Evolutionary conservation across 352 stramenopile species (phyloP).

Genomic region (Phytophthora kernoviae): DNA sequence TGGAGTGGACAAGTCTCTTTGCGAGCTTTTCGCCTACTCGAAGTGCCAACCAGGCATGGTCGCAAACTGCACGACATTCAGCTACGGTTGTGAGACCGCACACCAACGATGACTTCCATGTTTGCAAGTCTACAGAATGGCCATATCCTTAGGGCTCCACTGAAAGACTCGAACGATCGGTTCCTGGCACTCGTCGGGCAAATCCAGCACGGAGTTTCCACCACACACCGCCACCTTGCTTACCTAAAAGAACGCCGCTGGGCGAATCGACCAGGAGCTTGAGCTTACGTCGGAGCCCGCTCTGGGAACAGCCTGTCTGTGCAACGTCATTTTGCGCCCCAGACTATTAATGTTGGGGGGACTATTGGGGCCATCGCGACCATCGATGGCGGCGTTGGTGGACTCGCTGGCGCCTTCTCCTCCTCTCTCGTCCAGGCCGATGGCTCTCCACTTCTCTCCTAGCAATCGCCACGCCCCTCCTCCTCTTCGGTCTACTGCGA

Average conservation of each 20-base stretch:
- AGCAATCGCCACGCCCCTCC: neutral
- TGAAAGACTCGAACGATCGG: slow-evolving; percentile 94
- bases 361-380: neutral
- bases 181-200: slow-evolving; percentile 84
- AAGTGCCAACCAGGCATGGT: slow-evolving; percentile 85
- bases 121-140: slow-evolving; percentile 91
- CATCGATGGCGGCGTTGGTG: neutral
- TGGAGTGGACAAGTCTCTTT: slow-evolving; percentile 88
- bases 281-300: too few species aligned
- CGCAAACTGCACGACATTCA: slow-evolving; percentile 42
- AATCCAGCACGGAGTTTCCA: slow-evolving; percentile 49
- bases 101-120: slow-evolving; percentile 90
- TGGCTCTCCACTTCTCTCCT: neutral
- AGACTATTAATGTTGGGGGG: neutral
- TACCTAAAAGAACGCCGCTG: slow-evolving; percentile 63
- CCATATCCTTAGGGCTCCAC: slow-evolving; percentile 76
- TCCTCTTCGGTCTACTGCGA: neutral
- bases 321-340: too few species aligned
- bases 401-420: neutral
- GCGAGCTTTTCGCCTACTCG: slow-evolving; percentile 92
- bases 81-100: slow-evolving; percentile 92
- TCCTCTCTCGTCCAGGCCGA: neutral
- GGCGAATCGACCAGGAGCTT: slow-evolving; percentile 59
- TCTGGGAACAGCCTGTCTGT: too few species aligned
- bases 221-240: slow-evolving; percentile 39